Percentiles rank a stretch among this genome's conserved stretches.
Evolutionary conservation across 2,329 filamentous ascomycete species (phyloP).

Genomic region (Truncatella angustata): DNA sequence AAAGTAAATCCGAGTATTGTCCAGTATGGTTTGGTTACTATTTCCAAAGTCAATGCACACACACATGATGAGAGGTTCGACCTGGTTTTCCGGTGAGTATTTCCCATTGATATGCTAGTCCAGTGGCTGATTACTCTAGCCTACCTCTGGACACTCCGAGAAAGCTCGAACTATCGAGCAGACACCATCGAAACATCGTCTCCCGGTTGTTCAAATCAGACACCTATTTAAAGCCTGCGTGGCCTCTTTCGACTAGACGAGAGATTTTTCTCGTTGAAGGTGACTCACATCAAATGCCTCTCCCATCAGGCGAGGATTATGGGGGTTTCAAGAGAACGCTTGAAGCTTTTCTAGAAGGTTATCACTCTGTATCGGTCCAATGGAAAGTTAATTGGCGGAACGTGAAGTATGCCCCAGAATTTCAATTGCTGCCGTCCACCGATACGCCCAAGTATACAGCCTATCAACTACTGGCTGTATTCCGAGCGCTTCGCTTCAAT

Average conservation of each 20-base stretch:
- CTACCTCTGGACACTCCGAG: slow-evolving; percentile 41
- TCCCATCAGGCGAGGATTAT: slow-evolving; percentile 54
- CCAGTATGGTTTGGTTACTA: slow-evolving; percentile 50
- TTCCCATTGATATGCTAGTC: too few relatives aligned
- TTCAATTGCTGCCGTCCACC: slow-evolving; percentile 47
- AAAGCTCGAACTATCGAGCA: slow-evolving; percentile 51
- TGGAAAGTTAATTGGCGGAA: slow-evolving; percentile 52
- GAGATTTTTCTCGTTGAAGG: slow-evolving; percentile 53
- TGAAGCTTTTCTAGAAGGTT: slow-evolving; percentile 54
- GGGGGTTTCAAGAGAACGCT: slow-evolving; percentile 54
- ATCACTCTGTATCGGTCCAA: slow-evolving; percentile 45
- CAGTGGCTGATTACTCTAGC: slow-evolving; percentile 23
- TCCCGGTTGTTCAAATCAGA: slow-evolving; percentile 53
- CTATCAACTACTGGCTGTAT: slow-evolving; percentile 54
- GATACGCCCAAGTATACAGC: slow-evolving; percentile 40
- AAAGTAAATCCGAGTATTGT: slow-evolving; percentile 45
- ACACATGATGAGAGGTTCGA: slow-evolving; percentile 55
- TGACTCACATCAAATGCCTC: slow-evolving; percentile 49
- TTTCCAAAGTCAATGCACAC: slow-evolving; percentile 51
- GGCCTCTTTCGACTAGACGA: slow-evolving; percentile 54
- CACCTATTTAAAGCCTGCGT: slow-evolving; percentile 55
- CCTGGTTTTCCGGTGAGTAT: slow-evolving; percentile 51
- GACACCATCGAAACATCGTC: slow-evolving; percentile 53
- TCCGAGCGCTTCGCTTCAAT: slow-evolving; percentile 56
- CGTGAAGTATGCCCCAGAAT: slow-evolving; percentile 46